These are phyloP conservation scores for Jackrogersella multiformis DNA, from an alignment of 495 filamentous ascomycete genomes.

Conservation along the genomic window DNA sequence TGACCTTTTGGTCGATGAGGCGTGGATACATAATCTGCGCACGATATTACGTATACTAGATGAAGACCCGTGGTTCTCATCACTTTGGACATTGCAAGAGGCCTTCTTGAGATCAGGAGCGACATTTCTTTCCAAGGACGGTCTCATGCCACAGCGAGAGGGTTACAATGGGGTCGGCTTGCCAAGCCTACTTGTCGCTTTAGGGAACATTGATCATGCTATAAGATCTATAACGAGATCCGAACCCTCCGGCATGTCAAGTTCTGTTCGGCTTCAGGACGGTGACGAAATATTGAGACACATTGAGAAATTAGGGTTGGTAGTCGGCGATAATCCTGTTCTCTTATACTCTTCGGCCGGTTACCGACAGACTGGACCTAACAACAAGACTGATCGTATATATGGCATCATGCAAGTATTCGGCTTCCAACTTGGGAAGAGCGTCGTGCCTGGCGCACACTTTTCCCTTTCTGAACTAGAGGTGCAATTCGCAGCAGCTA, in stretches of 20 bases:
- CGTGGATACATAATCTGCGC: background rate
- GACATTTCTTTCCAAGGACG: too few relatives aligned
- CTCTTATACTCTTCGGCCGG: background rate
- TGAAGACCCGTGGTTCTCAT: too few relatives aligned
- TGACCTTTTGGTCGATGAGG: too few relatives aligned
- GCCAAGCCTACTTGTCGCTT: background rate
- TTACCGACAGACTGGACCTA: background rate
- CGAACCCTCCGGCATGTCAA: background rate
- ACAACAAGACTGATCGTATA: background rate
- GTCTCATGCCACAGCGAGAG: too few relatives aligned
- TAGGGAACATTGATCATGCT: background rate
- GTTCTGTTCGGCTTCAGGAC: background rate
- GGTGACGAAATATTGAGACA: background rate
- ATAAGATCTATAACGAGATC: background rate
- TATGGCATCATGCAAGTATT: background rate
- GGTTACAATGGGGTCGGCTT: background rate
- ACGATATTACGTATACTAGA: too few relatives aligned
- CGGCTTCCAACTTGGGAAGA: background rate
- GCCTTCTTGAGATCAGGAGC: too few relatives aligned
- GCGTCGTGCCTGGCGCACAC: background rate
- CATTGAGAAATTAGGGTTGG: background rate
- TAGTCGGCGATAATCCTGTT: background rate
- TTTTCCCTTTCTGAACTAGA: background rate
- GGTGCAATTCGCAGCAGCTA: background rate
- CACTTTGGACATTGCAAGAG: too few relatives aligned